phyloP scores from a whole-genome alignment of 306 rosid genomes.

The Gillenia trifoliata region DNA sequence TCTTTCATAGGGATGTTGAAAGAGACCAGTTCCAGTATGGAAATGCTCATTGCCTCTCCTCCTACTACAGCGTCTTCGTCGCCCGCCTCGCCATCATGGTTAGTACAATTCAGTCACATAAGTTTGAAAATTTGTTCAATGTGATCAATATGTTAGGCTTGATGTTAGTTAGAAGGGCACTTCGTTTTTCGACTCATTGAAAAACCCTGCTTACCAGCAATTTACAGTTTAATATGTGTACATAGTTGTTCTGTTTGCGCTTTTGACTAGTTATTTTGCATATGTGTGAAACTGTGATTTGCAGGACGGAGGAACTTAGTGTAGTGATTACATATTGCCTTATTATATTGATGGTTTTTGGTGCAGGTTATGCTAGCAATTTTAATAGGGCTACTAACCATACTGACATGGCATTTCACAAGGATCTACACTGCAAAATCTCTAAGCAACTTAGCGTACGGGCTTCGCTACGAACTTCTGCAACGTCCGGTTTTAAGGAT shows the following conservation, averaged over 20 bases:
- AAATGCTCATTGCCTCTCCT: slow-evolving; percentile 66
- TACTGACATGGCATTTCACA: slow-evolving; percentile 96
- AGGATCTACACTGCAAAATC: slow-evolving; percentile 83
- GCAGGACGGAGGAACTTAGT: background rate
- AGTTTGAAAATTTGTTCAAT: background rate
- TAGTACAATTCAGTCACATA: slow-evolving; percentile 12
- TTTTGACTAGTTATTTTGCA: too few relatives aligned
- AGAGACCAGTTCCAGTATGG: slow-evolving; percentile 78
- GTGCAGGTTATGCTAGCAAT: slow-evolving; percentile 92
- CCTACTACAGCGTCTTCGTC: slow-evolving; percentile 93
- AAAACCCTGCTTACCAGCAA: too few relatives aligned
- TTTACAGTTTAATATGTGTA: too few relatives aligned
- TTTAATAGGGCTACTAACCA: slow-evolving; percentile 83
- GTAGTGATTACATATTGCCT: background rate
- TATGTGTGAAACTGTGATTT: background rate
- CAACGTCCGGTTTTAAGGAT: slow-evolving; percentile 90
- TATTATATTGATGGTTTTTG: slow-evolving; percentile 7
- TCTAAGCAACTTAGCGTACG: slow-evolving; percentile 76
- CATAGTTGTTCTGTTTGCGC: background rate
- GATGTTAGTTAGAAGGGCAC: background rate
- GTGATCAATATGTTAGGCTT: background rate
- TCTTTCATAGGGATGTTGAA: slow-evolving; percentile 82
- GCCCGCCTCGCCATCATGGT: slow-evolving; percentile 98
- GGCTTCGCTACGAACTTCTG: slow-evolving; percentile 84
- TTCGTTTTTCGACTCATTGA: too few relatives aligned